Evolutionary conservation across 306 rosid genomes (phyloP).

Genomic region (Albizia julibrissin): DNA sequence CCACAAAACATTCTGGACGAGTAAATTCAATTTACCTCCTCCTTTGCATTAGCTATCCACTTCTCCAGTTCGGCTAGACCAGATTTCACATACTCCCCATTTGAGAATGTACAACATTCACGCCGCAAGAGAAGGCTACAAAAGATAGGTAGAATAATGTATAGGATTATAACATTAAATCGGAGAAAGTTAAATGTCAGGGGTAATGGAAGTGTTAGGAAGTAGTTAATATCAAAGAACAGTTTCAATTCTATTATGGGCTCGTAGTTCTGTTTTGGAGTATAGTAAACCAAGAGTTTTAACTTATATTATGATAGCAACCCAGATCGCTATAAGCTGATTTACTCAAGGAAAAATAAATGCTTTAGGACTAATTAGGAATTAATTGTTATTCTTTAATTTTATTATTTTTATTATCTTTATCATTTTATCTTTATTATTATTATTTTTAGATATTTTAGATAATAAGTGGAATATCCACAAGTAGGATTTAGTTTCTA

Average conservation of each 20-base stretch:
- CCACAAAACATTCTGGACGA: background rate
- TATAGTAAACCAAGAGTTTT: background rate
- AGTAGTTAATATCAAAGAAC: background rate
- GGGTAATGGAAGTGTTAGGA: background rate
- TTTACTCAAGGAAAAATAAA: no score
- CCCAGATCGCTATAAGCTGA: no score
- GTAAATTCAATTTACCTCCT: constrained; percentile 61
- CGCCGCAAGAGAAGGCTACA: constrained; percentile 87
- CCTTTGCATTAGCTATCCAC: constrained; percentile 81
- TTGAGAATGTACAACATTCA: constrained; percentile 96
- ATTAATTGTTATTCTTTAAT: no score
- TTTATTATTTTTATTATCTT: no score
- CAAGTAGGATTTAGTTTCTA: no score
- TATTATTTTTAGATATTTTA: no score
- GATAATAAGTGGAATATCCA: no score
- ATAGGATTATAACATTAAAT: background rate
- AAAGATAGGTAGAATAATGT: constrained; percentile 15
- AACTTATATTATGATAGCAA: no score
- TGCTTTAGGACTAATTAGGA: no score
- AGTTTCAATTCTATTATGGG: background rate
- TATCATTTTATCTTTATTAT: no score
- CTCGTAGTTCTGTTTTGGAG: background rate
- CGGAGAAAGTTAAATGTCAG: constrained; percentile 10
- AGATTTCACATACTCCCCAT: constrained; percentile 96
- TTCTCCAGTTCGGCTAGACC: constrained; percentile 96